Percentiles rank a stretch among this genome's conserved stretches.
Conservation (phyloP, 257 asterid genomes). For the Solanum phureja region DNA sequence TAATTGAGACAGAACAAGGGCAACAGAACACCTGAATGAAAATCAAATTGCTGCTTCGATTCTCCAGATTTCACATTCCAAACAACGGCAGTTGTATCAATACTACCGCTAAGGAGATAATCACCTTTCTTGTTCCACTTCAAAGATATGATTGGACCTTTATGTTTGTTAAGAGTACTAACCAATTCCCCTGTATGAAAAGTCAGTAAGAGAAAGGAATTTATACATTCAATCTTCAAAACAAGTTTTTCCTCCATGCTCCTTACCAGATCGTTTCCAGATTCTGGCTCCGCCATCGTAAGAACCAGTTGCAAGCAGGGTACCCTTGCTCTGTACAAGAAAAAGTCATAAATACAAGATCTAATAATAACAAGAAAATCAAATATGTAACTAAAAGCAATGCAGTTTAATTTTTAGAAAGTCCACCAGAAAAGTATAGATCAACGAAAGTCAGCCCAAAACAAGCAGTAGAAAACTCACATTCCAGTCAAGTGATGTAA, state of each 20-base stretch:
- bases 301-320: constrained; percentile 46
- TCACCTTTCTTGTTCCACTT: constrained; percentile 99
- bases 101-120: constrained; percentile 89
- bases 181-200: constrained; percentile 70
- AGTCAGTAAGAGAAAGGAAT: background rate
- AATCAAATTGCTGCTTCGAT: constrained; percentile 76
- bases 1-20: background rate
- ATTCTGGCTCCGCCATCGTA: no score
- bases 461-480: constrained; percentile 29
- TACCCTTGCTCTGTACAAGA: constrained; percentile 62
- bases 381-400: background rate
- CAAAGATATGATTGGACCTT: constrained; percentile 86
- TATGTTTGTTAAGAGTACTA: constrained; percentile 70
- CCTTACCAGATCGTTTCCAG: no score
- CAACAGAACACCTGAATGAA: constrained; percentile 53
- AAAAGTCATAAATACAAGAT: background rate
- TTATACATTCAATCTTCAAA: no score
- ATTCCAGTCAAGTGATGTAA: constrained; percentile 95
- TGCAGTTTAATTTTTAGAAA: background rate
- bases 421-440: background rate
- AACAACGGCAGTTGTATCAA: constrained; percentile 86
- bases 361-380: background rate
- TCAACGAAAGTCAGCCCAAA: background rate
- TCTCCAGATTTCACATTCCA: constrained; percentile 90
- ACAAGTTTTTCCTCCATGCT: no score